These are phyloP conservation scores for Ephemerocybe angulata DNA, from an alignment of 768 basidiomycete genomes.

Conservation along the genomic window DNA sequence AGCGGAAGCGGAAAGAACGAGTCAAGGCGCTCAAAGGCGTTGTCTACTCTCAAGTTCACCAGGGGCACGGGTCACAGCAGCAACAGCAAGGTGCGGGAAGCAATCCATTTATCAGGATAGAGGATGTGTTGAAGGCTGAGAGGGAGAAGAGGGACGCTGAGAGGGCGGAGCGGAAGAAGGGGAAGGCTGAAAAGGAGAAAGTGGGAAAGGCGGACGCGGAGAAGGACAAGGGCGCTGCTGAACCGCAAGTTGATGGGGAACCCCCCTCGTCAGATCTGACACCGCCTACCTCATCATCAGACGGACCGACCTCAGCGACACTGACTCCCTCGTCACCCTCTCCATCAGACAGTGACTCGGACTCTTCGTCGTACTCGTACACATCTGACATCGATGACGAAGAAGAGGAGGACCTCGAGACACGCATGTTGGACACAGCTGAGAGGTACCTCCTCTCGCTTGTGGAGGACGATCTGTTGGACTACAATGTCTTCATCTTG, in stretches of 20 bases:
- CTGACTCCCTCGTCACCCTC: background rate
- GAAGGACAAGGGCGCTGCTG: background rate
- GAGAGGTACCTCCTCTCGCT: constrained; percentile 5
- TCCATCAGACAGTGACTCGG: background rate
- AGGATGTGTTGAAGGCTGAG: constrained; percentile 4
- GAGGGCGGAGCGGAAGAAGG: background rate
- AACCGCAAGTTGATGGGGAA: no score
- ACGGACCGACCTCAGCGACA: no score
- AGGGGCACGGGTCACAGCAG: background rate
- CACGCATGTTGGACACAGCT: constrained; percentile 6
- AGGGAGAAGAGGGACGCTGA: background rate
- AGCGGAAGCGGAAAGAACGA: constrained; percentile 53
- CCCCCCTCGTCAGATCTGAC: no score
- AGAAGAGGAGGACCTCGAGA: constrained; percentile 13
- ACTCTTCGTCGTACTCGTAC: background rate
- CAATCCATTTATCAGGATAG: background rate
- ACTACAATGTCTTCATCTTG: constrained; percentile 79
- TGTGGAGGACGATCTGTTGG: constrained; percentile 31
- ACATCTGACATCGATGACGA: constrained; percentile 12
- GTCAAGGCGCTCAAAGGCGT: constrained; percentile 21
- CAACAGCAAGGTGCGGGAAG: background rate
- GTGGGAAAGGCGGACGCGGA: no score
- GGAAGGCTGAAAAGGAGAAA: no score
- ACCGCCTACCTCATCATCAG: no score
- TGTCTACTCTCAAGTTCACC: constrained; percentile 6